Evolutionary conservation across 2,329 filamentous ascomycete species (phyloP).

Genomic region (Dactylellina drechsleri): DNA sequence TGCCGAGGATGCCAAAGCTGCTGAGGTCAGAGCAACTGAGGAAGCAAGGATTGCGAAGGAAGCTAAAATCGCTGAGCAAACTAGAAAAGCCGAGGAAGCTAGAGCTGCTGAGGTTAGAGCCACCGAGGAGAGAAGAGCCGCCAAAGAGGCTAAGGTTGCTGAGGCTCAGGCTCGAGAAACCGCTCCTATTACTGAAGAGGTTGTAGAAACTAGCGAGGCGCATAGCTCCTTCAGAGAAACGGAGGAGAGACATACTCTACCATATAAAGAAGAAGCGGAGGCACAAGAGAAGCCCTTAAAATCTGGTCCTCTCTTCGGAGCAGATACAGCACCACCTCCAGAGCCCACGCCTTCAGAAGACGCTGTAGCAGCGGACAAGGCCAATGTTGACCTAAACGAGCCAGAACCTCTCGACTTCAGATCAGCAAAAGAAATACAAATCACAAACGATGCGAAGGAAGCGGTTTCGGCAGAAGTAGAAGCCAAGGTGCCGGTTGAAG

Average conservation of each 20-base stretch:
- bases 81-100: neutral
- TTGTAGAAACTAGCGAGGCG: neutral
- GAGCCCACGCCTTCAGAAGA: conserved; percentile 37
- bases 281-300: neutral
- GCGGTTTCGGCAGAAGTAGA: neutral
- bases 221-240: no score
- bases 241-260: no score
- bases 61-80: no score
- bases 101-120: neutral
- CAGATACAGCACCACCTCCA: conserved; percentile 2
- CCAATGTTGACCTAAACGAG: conserved; percentile 14
- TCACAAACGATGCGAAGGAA: conserved; percentile 3
- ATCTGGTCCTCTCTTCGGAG: neutral
- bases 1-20: neutral
- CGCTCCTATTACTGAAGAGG: neutral
- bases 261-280: neutral
- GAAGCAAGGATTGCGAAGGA: neutral
- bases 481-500: neutral
- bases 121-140: neutral
- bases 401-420: conserved; percentile 24
- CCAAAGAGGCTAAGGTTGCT: no score
- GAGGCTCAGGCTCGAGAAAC: neutral
- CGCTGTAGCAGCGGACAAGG: conserved; percentile 34
- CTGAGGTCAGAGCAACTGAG: neutral
- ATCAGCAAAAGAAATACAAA: conserved; percentile 23